Evolutionary conservation across 2,329 filamentous ascomycete genomes (phyloP).

Genomic region (Blastomyces silverae): DNA sequence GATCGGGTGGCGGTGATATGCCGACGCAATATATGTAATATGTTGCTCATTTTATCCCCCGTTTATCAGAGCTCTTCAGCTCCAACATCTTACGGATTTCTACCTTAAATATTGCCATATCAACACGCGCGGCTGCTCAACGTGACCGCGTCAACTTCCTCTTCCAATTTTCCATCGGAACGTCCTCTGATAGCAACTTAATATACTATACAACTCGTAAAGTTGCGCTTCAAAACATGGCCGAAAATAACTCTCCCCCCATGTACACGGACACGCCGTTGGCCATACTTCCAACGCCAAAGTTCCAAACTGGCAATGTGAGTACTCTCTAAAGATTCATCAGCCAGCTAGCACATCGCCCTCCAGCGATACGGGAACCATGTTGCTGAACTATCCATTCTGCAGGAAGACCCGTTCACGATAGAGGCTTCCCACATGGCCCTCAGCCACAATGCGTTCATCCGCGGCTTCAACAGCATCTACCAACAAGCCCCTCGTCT

Average conservation of each 20-base stretch:
- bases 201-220: neutral
- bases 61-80: too few relatives aligned
- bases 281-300: neutral
- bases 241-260: neutral
- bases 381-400: neutral
- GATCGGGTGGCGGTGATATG: neutral
- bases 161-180: neutral
- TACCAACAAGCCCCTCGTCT: neutral
- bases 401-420: neutral
- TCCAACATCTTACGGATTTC: too few relatives aligned
- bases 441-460: neutral
- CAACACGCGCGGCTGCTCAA: neutral
- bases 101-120: neutral
- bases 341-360: neutral
- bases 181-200: neutral
- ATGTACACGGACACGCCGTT: conserved; percentile 2
- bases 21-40: neutral
- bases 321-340: neutral
- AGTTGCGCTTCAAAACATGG: conserved; percentile 1
- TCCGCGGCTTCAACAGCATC: conserved; percentile 3
- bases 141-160: neutral
- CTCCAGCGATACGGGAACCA: neutral
- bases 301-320: neutral
- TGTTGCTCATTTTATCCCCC: neutral
- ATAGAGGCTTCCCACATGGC: neutral